Conservation (phyloP, 164 flowering plant genomes). For the Vitis amurensis region DNA sequence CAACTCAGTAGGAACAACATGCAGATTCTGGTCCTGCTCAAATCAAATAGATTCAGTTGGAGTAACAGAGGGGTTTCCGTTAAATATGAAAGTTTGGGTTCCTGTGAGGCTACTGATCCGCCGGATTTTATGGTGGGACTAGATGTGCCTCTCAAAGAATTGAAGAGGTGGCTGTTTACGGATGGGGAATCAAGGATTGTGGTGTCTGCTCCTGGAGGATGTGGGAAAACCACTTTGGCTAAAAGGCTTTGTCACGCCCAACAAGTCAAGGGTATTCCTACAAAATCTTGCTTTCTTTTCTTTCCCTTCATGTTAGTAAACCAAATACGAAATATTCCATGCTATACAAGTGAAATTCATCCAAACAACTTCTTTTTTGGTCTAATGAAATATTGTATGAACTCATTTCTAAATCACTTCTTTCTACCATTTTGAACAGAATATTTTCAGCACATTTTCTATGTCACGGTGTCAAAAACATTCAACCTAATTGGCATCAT, state of each 20-base stretch:
- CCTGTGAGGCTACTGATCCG: neutral
- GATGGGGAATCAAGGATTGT: neutral
- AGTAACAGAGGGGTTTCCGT: too few relatives aligned
- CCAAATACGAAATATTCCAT: too few relatives aligned
- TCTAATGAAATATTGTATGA: neutral
- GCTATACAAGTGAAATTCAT: too few relatives aligned
- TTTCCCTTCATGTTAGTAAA: too few relatives aligned
- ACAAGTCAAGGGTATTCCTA: neutral
- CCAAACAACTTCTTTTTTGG: too few relatives aligned
- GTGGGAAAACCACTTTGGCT: conserved; percentile 4
- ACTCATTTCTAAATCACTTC: neutral
- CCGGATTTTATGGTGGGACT: conserved; percentile 3
- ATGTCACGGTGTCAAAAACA: neutral
- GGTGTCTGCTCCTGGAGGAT: conserved; percentile 2
- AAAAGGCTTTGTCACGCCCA: neutral
- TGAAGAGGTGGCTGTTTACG: neutral
- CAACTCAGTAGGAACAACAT: accelerated
- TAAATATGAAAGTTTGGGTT: too few relatives aligned
- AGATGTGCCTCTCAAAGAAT: neutral
- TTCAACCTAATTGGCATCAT: neutral
- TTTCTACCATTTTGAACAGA: neutral
- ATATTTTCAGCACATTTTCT: neutral
- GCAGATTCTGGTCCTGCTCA: too few relatives aligned
- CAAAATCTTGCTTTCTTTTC: too few relatives aligned
- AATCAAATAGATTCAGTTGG: too few relatives aligned